Evolutionary conservation across 345 rosid genomes (phyloP).

Genomic region (Lepidium sativum): DNA sequence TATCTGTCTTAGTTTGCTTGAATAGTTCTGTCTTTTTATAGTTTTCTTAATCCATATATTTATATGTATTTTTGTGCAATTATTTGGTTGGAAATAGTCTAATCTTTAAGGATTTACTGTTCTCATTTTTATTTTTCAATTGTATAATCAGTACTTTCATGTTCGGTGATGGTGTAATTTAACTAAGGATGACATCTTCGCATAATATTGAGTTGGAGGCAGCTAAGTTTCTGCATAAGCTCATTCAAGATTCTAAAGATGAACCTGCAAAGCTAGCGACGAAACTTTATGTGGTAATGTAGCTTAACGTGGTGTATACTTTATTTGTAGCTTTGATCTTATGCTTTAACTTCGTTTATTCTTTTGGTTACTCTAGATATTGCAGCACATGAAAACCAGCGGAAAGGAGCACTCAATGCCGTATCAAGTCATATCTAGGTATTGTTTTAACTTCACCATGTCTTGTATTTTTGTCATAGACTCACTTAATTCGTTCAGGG

Average conservation of each 20-base stretch:
- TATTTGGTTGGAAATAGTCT: background rate
- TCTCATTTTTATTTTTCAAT: background rate
- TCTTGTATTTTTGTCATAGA: background rate
- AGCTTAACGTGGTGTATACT: constrained; percentile 6
- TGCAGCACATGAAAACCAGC: constrained; percentile 95
- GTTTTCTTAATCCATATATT: too few relatives aligned
- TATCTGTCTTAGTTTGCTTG: too few relatives aligned
- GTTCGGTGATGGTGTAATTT: constrained; percentile 10
- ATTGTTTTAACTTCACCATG: background rate
- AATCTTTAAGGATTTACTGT: background rate
- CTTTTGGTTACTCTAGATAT: constrained; percentile 44
- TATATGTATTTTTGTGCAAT: background rate
- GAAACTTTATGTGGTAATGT: constrained; percentile 79
- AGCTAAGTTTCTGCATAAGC: constrained; percentile 96
- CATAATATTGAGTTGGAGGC: constrained; percentile 96
- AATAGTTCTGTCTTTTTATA: too few relatives aligned
- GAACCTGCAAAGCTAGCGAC: constrained; percentile 92
- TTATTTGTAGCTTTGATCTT: background rate
- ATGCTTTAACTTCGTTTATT: constrained; percentile 13
- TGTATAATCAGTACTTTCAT: background rate
- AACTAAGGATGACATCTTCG: constrained; percentile 49
- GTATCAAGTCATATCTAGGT: constrained; percentile 99
- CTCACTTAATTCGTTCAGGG: background rate
- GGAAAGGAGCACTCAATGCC: constrained; percentile 99
- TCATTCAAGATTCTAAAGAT: constrained; percentile 92